Evolutionary conservation across 2,329 filamentous ascomycete genomes (phyloP).

Genomic region (Teratosphaeria gauchensis): DNA sequence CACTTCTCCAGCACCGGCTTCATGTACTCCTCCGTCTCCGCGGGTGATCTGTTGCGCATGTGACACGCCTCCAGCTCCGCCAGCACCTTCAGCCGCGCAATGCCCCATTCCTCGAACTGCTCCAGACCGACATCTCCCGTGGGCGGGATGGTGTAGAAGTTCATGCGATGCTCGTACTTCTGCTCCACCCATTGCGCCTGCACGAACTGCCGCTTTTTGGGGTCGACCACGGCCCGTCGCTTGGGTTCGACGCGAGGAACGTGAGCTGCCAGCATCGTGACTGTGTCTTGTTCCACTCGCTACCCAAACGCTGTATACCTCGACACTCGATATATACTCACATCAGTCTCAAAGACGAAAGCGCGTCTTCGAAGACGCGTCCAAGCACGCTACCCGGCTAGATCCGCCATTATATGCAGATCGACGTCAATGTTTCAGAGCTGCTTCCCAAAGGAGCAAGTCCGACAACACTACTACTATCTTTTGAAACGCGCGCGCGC

Average conservation of each 20-base stretch:
- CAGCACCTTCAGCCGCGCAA: constrained; percentile 78
- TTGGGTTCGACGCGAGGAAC: constrained; percentile 50
- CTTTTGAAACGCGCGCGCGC: no score
- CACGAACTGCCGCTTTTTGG: constrained; percentile 81
- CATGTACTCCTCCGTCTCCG: constrained; percentile 77
- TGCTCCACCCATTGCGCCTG: constrained; percentile 65
- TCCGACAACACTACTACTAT: no score
- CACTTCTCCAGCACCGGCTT: constrained; percentile 79
- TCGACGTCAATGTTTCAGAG: not conserved
- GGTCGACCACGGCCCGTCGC: constrained; percentile 63
- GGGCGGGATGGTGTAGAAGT: constrained; percentile 81
- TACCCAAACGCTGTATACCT: no score
- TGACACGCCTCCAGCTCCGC: constrained; percentile 88
- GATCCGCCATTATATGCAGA: not conserved
- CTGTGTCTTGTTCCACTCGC: not conserved
- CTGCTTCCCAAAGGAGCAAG: no score
- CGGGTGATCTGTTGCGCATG: constrained; percentile 79
- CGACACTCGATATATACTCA: no score
- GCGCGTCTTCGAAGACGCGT: not conserved
- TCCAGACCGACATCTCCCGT: constrained; percentile 93
- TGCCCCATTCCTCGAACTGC: constrained; percentile 98
- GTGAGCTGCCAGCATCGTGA: constrained; percentile 22
- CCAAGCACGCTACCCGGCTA: not conserved
- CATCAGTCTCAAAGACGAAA: not conserved
- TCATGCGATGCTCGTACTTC: constrained; percentile 76